Percentiles rank a stretch among this genome's conserved stretches.
Conservation (phyloP, 306 rosid genomes). For the Pueraria montana region DNA sequence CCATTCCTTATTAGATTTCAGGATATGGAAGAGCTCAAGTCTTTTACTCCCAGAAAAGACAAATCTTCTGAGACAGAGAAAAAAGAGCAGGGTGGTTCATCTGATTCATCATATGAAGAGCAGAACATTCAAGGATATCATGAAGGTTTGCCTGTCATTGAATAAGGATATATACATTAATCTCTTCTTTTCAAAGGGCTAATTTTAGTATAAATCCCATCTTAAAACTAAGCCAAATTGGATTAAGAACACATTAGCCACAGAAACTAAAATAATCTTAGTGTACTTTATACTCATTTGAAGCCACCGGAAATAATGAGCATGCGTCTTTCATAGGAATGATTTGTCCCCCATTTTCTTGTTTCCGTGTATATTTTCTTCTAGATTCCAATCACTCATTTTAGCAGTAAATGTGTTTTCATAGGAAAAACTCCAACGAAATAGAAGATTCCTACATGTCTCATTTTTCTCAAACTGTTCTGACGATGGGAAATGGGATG, state of each 20-base stretch:
- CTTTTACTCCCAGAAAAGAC: conserved; percentile 55
- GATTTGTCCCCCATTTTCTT: conserved; percentile 21
- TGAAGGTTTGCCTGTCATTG: conserved; percentile 60
- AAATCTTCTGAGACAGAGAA: conserved; percentile 49
- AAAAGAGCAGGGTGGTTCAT: conserved; percentile 55
- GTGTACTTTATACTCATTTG: not conserved
- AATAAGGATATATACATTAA: conserved; percentile 46
- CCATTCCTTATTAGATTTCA: conserved; percentile 73
- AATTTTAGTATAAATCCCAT: conserved; percentile 20
- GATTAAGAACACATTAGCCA: conserved; percentile 15
- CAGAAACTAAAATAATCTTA: not conserved
- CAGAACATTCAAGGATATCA: conserved; percentile 49
- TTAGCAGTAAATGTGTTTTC: conserved; percentile 17
- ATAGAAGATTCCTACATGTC: conserved; percentile 3
- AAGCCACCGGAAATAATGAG: conserved; percentile 35
- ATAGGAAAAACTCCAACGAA: conserved; percentile 7
- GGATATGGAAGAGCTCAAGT: conserved; percentile 57
- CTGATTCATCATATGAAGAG: conserved; percentile 73
- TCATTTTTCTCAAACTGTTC: conserved; percentile 26
- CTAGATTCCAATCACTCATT: conserved; percentile 24
- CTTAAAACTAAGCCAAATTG: conserved; percentile 7
- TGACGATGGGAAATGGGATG: conserved; percentile 1
- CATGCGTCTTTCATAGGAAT: conserved; percentile 11
- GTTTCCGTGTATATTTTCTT: conserved; percentile 28
- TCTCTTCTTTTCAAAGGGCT: conserved; percentile 15